A percentile compares a stretch with the other conserved stretches of the same genome.
phyloP scores from a whole-genome alignment of 1,284 basidiomycete genomes.

The Sporisorium sorghi region DNA sequence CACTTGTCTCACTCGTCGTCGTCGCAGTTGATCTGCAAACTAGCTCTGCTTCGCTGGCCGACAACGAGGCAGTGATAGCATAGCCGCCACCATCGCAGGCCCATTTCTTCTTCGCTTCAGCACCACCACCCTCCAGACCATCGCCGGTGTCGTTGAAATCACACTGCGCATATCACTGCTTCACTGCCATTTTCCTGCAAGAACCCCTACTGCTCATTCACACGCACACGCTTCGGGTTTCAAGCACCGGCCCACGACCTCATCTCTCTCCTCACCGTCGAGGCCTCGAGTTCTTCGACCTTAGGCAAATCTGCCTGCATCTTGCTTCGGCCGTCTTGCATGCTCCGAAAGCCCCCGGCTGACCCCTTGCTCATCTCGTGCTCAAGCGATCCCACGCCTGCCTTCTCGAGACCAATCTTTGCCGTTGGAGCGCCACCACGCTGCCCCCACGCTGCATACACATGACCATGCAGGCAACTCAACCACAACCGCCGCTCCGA shows the following conservation, averaged over 20 bases:
- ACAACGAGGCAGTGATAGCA: no score
- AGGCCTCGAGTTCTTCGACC: not conserved
- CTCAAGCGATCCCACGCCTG: not conserved
- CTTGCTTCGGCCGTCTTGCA: not conserved
- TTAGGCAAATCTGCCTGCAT: no score
- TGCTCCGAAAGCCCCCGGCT: not conserved
- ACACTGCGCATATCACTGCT: not conserved
- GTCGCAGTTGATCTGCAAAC: not conserved
- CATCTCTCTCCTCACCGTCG: not conserved
- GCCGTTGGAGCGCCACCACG: not conserved
- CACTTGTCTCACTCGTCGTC: not conserved
- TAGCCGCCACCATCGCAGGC: conserved; percentile 25
- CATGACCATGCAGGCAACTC: conserved; percentile 1
- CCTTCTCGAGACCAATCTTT: not conserved
- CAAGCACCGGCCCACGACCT: not conserved
- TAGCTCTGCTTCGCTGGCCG: conserved; percentile 14
- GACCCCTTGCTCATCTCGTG: not conserved
- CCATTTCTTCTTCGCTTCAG: not conserved
- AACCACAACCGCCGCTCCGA: not conserved
- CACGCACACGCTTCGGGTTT: not conserved
- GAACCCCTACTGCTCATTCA: no score
- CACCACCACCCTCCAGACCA: conserved; percentile 2
- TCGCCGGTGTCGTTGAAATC: not conserved
- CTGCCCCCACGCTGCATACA: not conserved
- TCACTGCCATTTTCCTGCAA: not conserved